Evolutionary conservation across 208 protist species (phyloP), one percentile per base, ranked within the genome.

Genomic region (Angomonas desouzai): DNA sequence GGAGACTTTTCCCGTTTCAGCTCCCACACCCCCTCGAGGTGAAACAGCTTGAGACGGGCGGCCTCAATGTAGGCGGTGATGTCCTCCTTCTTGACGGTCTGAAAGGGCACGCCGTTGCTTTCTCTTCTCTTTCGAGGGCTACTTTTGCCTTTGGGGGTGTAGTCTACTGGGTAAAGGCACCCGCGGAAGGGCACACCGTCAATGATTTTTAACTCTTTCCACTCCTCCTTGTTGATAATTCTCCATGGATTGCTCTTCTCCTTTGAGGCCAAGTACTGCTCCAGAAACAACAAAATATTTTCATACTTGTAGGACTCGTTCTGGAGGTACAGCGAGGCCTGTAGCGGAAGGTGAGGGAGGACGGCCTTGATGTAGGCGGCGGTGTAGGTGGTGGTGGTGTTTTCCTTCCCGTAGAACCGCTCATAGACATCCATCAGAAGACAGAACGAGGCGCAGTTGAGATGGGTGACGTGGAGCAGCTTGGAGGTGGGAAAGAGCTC

Each of bases 401-500:
- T 34, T 18, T 67, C 48, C 22, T 62, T 53, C 13, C 34, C 64
- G 9, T 61, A 49, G 9, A 76, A 45, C 3, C 70, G 33, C 27
- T 72, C 48, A 45, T 74, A 77, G 16, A 65, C 23, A 30, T 57
- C 43, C 47, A 79, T 33, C 64, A 91, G 64, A 0, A 45, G 18
- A 27, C 71, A 58, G 25, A 91, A 91, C 22, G 34, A 48, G 47
- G 62, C 61, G 32, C 77, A 84, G 64, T 86, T 91, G 62, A 70
- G 70, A 36, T 73, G 68, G 22, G 70, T 86, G 13, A 91, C 79
- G 10, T 51, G 56, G 0, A 91, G 62, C 23, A 70, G 63, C n/a
- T 64, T 55, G 33, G 81, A 77, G 34, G 72, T 53, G 27, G 81
- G 85, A 53, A 89, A 88, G 30, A 91, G 65, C 55, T 89, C 81